Conservation (phyloP, 768 basidiomycete genomes). For the Xerocomus spinulosus region DNA sequence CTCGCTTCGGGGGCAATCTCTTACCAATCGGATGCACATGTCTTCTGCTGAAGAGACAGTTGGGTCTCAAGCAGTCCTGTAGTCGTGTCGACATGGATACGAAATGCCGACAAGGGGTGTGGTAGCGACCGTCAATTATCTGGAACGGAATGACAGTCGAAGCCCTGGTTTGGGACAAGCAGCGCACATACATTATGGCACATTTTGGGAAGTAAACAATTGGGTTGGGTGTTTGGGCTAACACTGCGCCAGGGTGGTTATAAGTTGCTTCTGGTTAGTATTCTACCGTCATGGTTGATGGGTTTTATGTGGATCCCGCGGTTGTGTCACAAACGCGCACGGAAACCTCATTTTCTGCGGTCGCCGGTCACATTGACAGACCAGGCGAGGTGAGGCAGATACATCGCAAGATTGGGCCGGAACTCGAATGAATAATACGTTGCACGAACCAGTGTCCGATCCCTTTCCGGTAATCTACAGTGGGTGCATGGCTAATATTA, state of each 20-base stretch:
- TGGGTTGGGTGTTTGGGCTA: slow-evolving; percentile 14
- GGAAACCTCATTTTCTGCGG: slow-evolving; percentile 36
- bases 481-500: slow-evolving; percentile 11
- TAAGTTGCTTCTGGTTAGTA: slow-evolving; percentile 12
- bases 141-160: slow-evolving; percentile 22
- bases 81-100: slow-evolving; percentile 63
- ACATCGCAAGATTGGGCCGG: slow-evolving; percentile 17
- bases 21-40: slow-evolving; percentile 56
- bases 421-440: slow-evolving; percentile 21
- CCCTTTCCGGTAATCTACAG: slow-evolving; percentile 11
- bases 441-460: slow-evolving; percentile 12
- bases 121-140: slow-evolving; percentile 75
- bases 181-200: slow-evolving; percentile 62
- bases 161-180: background rate
- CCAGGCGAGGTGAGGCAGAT: slow-evolving; percentile 35
- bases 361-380: slow-evolving; percentile 31
- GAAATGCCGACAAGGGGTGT: slow-evolving; percentile 69
- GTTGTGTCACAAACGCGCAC: slow-evolving; percentile 34
- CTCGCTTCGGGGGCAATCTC: slow-evolving; percentile 2
- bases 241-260: slow-evolving; percentile 17
- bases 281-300: slow-evolving; percentile 13
- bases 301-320: slow-evolving; percentile 29
- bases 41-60: slow-evolving; percentile 68
- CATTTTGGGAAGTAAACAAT: slow-evolving; percentile 38
- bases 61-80: slow-evolving; percentile 58